phyloP scores from a whole-genome alignment of 306 rosid genomes.

The Sicyos edulis region DNA sequence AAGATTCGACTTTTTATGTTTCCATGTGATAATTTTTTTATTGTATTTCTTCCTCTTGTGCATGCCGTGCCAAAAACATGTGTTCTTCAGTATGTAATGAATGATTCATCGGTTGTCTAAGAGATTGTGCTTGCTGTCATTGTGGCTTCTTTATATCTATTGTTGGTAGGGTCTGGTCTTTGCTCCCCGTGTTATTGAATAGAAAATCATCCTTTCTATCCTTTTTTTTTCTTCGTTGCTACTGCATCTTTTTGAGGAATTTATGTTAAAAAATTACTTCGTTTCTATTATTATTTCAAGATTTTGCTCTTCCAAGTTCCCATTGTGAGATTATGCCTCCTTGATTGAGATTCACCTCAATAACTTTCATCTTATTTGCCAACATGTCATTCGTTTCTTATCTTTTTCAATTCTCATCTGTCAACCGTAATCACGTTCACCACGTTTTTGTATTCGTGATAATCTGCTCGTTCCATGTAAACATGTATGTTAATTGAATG shows the following conservation, averaged over 20 bases:
- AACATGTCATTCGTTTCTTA: background rate
- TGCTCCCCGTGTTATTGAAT: background rate
- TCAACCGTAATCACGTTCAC: background rate
- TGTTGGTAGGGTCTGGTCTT: constrained; percentile 13
- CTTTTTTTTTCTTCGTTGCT: constrained; percentile 1
- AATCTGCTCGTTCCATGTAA: background rate
- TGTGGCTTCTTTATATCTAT: constrained; percentile 13
- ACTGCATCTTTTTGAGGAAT: constrained; percentile 8
- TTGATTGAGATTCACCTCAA: background rate
- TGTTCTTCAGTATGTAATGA: background rate
- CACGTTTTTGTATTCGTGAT: background rate
- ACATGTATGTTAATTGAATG: background rate
- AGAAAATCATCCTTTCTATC: background rate
- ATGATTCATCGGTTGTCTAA: background rate
- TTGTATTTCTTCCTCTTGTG: background rate
- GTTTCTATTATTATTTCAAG: background rate
- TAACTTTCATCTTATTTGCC: constrained; percentile 4
- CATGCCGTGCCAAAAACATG: background rate
- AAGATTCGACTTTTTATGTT: background rate
- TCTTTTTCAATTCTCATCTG: background rate
- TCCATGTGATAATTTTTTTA: background rate
- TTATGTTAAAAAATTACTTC: background rate
- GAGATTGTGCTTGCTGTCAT: background rate
- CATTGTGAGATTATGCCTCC: background rate
- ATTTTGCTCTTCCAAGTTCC: background rate